A percentile compares a stretch with the other conserved stretches of the same genome.
These are phyloP conservation scores for Arthrobotrys conoides DNA, from an alignment of 2,329 filamentous ascomycete genomes.

Conservation along the genomic window DNA sequence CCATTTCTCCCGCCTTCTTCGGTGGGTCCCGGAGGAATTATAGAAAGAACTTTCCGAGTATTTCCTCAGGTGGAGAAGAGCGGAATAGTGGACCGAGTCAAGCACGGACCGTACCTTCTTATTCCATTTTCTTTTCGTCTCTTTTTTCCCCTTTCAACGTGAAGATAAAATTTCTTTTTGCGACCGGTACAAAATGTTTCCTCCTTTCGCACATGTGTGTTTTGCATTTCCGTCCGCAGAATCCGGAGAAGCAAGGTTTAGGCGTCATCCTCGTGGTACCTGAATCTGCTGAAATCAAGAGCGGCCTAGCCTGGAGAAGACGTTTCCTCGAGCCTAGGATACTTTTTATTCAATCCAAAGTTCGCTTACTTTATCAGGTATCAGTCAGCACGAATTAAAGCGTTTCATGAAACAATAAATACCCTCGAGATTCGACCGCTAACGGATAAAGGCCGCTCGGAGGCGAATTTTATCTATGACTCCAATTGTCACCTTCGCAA, in stretches of 20 bases:
- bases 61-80: not conserved
- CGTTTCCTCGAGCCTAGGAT: slow-evolving; percentile 13
- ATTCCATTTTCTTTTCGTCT: slow-evolving; percentile 9
- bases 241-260: slow-evolving; percentile 26
- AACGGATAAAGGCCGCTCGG: not conserved
- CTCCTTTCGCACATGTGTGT: slow-evolving; percentile 4
- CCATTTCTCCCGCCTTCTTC: slow-evolving; percentile 6
- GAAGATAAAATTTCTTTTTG: slow-evolving; percentile 6
- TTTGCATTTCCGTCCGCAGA: slow-evolving; percentile 13
- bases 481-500: slow-evolving; percentile 1
- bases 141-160: slow-evolving; percentile 6
- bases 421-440: slow-evolving; percentile 1
- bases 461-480: not conserved
- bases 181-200: not conserved
- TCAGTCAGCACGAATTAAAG: slow-evolving; percentile 4
- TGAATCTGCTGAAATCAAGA: slow-evolving; percentile 10
- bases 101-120: slow-evolving; percentile 28
- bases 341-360: not conserved
- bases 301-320: slow-evolving; percentile 8
- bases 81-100: slow-evolving; percentile 3
- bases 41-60: slow-evolving; percentile 20
- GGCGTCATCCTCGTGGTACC: slow-evolving; percentile 12
- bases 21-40: not conserved
- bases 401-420: slow-evolving; percentile 18
- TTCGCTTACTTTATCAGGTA: slow-evolving; percentile 14